phyloP scores from a whole-genome alignment of 495 filamentous ascomycete genomes.

The Aspergillus haitiensis region DNA sequence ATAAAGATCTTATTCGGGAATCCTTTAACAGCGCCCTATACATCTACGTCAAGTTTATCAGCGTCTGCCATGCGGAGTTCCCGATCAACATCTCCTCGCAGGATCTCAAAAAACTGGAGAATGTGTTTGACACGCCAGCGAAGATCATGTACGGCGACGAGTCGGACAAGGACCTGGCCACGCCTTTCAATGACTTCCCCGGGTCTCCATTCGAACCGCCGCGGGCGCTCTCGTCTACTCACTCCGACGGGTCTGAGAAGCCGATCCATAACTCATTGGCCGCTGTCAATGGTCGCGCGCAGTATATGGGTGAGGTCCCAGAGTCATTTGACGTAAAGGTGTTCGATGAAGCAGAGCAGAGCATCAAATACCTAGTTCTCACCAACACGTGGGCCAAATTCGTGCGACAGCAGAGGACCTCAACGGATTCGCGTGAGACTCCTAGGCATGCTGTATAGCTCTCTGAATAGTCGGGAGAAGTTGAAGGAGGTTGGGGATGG shows the following conservation, averaged over 20 bases:
- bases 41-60: constrained; percentile 60
- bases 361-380: constrained; percentile 67
- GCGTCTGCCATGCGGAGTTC: constrained; percentile 56
- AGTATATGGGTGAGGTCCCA: constrained; percentile 47
- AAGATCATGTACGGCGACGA: constrained; percentile 36
- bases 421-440: constrained; percentile 14
- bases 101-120: constrained; percentile 49
- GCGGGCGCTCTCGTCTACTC: constrained; percentile 24
- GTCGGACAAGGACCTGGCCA: constrained; percentile 30
- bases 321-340: constrained; percentile 50
- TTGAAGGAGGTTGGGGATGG: too few species aligned
- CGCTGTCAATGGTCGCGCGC: constrained; percentile 29
- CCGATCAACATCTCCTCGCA: constrained; percentile 61
- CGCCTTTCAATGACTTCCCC: constrained; percentile 34
- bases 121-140: constrained; percentile 48
- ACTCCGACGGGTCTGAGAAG: constrained; percentile 28
- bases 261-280: constrained; percentile 17
- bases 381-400: constrained; percentile 73
- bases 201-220: constrained; percentile 13
- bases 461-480: too few species aligned
- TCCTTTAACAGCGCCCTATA: constrained; percentile 54
- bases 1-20: constrained; percentile 33
- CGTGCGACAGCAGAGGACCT: constrained; percentile 29
- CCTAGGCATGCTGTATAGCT: not conserved
- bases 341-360: constrained; percentile 60